phyloP scores from a whole-genome alignment of 2,329 filamentous ascomycete genomes.

The Beauveria sp. region DNA sequence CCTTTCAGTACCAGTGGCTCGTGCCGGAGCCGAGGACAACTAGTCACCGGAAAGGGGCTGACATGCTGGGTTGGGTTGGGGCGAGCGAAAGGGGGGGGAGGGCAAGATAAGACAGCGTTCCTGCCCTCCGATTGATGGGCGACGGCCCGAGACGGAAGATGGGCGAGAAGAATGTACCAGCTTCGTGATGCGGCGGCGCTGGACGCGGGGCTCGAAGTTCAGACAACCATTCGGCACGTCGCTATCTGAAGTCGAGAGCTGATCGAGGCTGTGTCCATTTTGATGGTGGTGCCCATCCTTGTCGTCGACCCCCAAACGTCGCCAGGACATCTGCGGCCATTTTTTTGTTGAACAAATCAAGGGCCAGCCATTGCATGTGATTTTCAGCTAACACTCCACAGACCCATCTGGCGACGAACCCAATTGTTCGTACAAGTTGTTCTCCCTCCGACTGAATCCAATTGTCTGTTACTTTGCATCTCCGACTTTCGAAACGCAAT shows the following conservation, averaged over 20 bases:
- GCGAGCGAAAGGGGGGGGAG: neutral
- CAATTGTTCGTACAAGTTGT: neutral
- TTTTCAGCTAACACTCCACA: slow-evolving; percentile 9
- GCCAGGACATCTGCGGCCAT: neutral
- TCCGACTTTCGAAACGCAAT: neutral
- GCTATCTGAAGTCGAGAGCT: too few species aligned
- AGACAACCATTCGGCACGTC: neutral
- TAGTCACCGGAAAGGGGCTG: too few species aligned
- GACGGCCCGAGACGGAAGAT: slow-evolving; percentile 6
- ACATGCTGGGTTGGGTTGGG: neutral
- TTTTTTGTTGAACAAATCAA: slow-evolving; percentile 11
- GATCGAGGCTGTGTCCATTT: neutral
- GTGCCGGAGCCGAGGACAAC: neutral
- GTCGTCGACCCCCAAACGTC: neutral
- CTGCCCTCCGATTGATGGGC: neutral
- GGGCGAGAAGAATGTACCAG: neutral
- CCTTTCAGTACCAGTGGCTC: neutral
- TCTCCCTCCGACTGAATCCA: neutral
- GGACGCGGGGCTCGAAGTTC: neutral
- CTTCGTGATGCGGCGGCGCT: neutral
- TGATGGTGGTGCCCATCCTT: neutral
- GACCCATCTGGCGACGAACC: slow-evolving; percentile 4
- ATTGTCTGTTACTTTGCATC: neutral
- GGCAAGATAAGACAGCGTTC: neutral
- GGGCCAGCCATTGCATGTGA: slow-evolving; percentile 2